phyloP scores from a whole-genome alignment of 2,329 filamentous ascomycete species.

The Huntiella abstrusa region DNA sequence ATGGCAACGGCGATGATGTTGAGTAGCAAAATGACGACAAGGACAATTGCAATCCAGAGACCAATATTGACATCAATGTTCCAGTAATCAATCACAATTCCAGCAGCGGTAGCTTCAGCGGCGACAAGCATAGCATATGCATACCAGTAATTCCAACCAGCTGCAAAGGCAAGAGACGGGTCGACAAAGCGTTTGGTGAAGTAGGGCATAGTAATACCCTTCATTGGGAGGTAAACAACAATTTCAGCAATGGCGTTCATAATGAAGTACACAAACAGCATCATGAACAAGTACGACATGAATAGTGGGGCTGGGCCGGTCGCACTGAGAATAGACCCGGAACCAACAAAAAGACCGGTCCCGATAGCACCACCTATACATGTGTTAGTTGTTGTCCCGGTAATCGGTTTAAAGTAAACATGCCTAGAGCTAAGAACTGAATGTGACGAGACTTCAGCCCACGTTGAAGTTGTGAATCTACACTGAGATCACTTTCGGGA shows the following conservation, averaged over 20 bases:
- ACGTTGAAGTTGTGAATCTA: conserved; percentile 29
- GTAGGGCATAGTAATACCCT: conserved; percentile 37
- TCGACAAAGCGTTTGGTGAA: conserved; percentile 37
- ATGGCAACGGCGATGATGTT: conserved; percentile 38
- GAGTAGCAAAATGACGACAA: conserved; percentile 32
- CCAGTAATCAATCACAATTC: conserved; percentile 44
- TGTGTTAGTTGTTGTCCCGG: background rate
- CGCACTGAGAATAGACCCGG: conserved; percentile 33
- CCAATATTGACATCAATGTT: conserved; percentile 29
- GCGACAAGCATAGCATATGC: conserved; percentile 39
- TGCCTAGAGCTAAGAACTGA: conserved; percentile 38
- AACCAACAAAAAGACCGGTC: conserved; percentile 45
- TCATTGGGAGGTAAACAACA: conserved; percentile 34
- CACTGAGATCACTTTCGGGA: conserved; percentile 12
- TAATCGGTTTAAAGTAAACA: background rate
- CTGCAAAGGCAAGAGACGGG: conserved; percentile 34
- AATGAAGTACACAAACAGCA: conserved; percentile 31
- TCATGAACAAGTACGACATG: conserved; percentile 45
- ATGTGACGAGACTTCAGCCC: conserved; percentile 42
- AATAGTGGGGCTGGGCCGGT: conserved; percentile 48
- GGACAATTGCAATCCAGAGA: conserved; percentile 41
- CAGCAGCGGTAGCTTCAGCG: conserved; percentile 37
- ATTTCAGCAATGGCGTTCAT: conserved; percentile 39
- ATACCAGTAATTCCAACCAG: conserved; percentile 45
- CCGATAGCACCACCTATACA: conserved; percentile 33